Evolutionary conservation across 805 yeast genomes (phyloP), one percentile per base, ranked within the genome.

Genomic region (Cyberlindnera lachancei): DNA sequence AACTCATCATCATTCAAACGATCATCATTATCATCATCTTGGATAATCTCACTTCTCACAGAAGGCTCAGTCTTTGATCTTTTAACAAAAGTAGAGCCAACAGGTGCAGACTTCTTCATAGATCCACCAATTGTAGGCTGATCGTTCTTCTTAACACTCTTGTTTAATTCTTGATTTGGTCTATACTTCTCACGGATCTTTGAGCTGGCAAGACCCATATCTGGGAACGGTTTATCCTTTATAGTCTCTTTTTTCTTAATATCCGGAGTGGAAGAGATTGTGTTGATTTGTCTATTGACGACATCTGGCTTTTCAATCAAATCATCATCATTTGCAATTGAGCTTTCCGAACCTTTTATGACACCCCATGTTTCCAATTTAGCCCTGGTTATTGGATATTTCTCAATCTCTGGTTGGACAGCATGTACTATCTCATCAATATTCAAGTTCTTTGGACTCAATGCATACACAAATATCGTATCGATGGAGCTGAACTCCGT

Each of bases 381-480:
- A 1, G 34, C 41, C 11, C 38, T 38, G 8, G 41, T 35, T 6
- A 38, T 23, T 6, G 22, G 29, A 24, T 33, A 35, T 14, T 26
- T 18, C n/a, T 27, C 40, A 5, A 47, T 4, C 10, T 42, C 42
- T 1, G 29, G 17, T 14, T 37, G 34, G 2, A 32, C 26, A 27
- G 35, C 30, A 5, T 35, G 38, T 1, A 45, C 25, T 8, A 41
- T 36, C 30, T 46, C 51, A 23, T 45, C 39, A 1, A 40, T 27
- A 6, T 38, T 40, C 23, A 46, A 38, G 15, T 47, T 40, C 30
- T 34, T 33, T 3, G 45, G 40, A 22, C 50, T 41, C 22, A 70
- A 38, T 17, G 69, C 40, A 44, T 68, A 69, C 0, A 69, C 57
- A 29, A 59, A 68, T 7, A 67, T 49, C 3, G 63, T 45, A 10